phyloP scores from a whole-genome alignment of 345 rosid species.

The Trapa bicornis region DNA sequence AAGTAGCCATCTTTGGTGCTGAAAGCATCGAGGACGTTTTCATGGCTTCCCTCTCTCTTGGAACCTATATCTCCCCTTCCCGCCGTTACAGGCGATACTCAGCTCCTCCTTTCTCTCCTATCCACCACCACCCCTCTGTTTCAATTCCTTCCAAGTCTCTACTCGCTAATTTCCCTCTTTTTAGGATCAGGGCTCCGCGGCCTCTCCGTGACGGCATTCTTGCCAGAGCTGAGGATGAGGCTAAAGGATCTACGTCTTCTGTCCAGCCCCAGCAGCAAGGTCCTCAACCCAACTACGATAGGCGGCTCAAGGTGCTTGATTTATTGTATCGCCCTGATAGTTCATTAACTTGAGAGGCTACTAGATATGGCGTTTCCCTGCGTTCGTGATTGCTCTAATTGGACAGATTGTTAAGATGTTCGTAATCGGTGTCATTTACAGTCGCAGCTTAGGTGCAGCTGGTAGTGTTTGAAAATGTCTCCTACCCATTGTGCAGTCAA shows the following conservation, averaged over 20 bases:
- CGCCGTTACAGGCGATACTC: conserved; percentile 21
- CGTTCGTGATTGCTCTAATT: not conserved
- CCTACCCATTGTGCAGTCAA: not conserved
- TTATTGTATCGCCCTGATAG: conserved; percentile 3
- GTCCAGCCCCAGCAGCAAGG: conserved; percentile 15
- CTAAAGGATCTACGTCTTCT: conserved; percentile 34
- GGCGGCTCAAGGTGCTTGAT: conserved; percentile 43
- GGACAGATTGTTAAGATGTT: not conserved
- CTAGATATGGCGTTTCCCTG: not conserved
- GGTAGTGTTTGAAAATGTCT: not conserved
- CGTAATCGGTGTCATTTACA: not conserved
- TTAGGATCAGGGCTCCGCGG: conserved; percentile 32
- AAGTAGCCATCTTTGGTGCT: not conserved
- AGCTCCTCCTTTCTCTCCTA: conserved; percentile 10
- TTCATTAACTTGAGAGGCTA: not conserved
- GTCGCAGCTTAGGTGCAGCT: not conserved
- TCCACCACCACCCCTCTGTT: conserved; percentile 7
- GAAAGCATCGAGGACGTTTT: conserved; percentile 6
- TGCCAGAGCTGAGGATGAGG: conserved; percentile 67
- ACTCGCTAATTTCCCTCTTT: conserved; percentile 21
- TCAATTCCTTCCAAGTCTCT: conserved; percentile 10
- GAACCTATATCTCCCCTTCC: conserved; percentile 20
- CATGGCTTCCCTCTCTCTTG: conserved; percentile 56
- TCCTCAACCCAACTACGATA: conserved; percentile 23
- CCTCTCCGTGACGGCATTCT: conserved; percentile 29